A percentile compares a stretch with the other conserved stretches of the same genome.
Evolutionary conservation across 2,329 filamentous ascomycete genomes (phyloP).

Genomic region (Mollisia scopiformis): DNA sequence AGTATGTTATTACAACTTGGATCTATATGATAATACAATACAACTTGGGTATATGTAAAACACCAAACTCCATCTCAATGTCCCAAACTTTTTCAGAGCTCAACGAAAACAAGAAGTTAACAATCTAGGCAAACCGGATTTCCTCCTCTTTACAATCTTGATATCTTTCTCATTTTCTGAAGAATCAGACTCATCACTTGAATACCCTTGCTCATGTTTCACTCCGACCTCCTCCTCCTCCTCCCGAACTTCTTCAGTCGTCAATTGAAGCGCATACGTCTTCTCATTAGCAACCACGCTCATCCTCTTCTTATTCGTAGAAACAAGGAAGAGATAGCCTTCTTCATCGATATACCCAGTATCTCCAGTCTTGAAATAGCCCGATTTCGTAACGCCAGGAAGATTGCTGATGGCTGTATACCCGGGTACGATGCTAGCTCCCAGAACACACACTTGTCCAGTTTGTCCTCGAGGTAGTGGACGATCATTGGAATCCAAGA

Average conservation of each 20-base stretch:
- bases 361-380: conserved; percentile 84
- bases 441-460: conserved; percentile 78
- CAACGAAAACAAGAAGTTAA: not conserved
- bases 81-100: not conserved
- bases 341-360: conserved; percentile 78
- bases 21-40: not conserved
- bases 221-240: not conserved
- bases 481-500: conserved; percentile 71
- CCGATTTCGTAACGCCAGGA: conserved; percentile 57
- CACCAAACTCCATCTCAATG: not conserved
- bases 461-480: conserved; percentile 69
- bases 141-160: not conserved
- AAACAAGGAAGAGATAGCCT: conserved; percentile 80
- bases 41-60: not conserved
- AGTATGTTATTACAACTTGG: no score
- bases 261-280: not conserved
- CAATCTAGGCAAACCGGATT: not conserved
- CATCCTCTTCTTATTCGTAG: not conserved
- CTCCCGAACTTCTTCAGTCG: not conserved
- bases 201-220: not conserved
- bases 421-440: conserved; percentile 78
- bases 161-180: not conserved
- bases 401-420: conserved; percentile 47
- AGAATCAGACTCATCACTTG: not conserved
- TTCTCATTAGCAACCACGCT: not conserved